These are phyloP conservation scores for Myriosclerotinia curreyana DNA, from an alignment of 2,329 filamentous ascomycete genomes.

Conservation along the genomic window DNA sequence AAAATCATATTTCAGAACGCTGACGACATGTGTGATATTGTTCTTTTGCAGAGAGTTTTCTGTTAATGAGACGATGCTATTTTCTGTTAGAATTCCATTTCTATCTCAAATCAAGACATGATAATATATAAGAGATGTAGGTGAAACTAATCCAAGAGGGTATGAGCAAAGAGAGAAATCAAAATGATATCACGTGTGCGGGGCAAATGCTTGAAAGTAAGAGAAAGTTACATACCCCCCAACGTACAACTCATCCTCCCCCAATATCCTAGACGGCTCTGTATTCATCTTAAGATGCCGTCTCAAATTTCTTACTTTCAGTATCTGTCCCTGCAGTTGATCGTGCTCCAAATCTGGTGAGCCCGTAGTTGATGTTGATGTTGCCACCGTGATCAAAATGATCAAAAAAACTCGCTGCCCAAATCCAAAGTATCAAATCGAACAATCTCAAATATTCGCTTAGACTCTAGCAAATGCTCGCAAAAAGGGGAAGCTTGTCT, in stretches of 20 bases:
- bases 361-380: background rate
- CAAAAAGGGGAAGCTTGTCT: background rate
- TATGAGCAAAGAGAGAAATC: conserved; percentile 34
- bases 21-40: conserved; percentile 88
- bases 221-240: conserved; percentile 60
- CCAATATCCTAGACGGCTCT: conserved; percentile 65
- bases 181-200: conserved; percentile 37
- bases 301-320: conserved; percentile 9
- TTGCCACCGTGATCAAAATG: conserved; percentile 4
- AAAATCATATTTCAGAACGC: conserved; percentile 66
- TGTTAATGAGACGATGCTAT: conserved; percentile 72
- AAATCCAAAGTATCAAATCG: background rate
- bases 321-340: conserved; percentile 6
- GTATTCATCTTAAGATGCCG: conserved; percentile 37
- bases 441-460: conserved; percentile 11
- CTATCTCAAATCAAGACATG: background rate
- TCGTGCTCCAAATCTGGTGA: background rate
- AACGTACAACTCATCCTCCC: conserved; percentile 70
- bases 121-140: conserved; percentile 7
- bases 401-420: background rate
- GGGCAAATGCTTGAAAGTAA: conserved; percentile 16
- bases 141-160: conserved; percentile 4
- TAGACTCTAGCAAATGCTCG: background rate
- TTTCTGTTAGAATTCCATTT: conserved; percentile 21
- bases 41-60: conserved; percentile 66